Percentiles rank a stretch among this genome's conserved stretches.
Conservation (phyloP, 2,329 filamentous ascomycete species). For the Sclerotinia borealis region DNA sequence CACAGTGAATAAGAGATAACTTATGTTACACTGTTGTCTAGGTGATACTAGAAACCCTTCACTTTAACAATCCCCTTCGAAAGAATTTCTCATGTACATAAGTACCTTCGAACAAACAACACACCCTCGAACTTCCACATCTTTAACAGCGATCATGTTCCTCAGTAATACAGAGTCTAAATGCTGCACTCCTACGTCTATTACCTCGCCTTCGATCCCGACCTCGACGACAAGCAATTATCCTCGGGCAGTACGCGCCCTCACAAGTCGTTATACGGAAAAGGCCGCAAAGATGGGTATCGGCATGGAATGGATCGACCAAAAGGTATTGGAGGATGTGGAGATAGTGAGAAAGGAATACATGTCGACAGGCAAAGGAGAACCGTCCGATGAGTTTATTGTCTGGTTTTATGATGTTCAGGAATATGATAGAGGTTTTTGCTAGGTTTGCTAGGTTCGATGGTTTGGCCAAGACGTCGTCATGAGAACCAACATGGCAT, state of each 20-base stretch:
- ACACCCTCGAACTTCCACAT: background rate
- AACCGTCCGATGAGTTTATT: background rate
- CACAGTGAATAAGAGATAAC: background rate
- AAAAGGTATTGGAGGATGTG: background rate
- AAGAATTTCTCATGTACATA: too few species aligned
- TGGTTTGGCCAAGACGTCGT: background rate
- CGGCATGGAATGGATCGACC: background rate
- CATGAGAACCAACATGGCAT: background rate
- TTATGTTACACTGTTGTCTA: background rate
- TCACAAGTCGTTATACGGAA: background rate
- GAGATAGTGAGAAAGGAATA: background rate
- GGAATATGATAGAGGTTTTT: background rate
- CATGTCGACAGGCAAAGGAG: background rate
- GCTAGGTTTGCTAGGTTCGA: background rate
- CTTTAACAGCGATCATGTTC: background rate
- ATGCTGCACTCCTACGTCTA: background rate
- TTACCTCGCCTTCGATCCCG: background rate
- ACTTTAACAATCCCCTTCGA: background rate
- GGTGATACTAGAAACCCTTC: background rate
- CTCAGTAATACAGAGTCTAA: background rate
- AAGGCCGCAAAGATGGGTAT: background rate
- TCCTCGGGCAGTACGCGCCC: background rate
- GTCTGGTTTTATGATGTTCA: background rate
- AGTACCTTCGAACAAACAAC: background rate
- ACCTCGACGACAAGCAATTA: background rate